Evolutionary conservation across 306 rosid species (phyloP).

Genomic region (Vigna radiata): DNA sequence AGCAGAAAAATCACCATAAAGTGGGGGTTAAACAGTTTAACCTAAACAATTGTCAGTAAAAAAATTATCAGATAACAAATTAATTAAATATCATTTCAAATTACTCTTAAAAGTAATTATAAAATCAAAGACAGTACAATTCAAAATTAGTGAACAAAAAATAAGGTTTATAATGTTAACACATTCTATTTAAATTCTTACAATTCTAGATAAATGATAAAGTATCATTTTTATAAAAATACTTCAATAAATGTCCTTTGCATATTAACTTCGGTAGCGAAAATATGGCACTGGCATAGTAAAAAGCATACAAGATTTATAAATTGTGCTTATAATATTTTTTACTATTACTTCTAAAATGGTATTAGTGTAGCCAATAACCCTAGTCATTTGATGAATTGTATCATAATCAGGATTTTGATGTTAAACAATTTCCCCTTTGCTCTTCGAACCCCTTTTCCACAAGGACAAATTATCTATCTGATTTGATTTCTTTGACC

Average conservation of each 20-base stretch:
- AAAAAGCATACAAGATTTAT: background rate
- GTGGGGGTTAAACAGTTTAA: too few relatives aligned
- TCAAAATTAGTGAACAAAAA: background rate
- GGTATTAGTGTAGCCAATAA: background rate
- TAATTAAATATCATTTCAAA: too few relatives aligned
- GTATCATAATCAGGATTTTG: background rate
- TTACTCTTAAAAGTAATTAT: too few relatives aligned
- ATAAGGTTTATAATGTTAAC: background rate
- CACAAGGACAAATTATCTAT: background rate
- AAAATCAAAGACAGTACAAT: background rate
- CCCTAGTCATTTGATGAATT: background rate
- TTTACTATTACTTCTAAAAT: background rate
- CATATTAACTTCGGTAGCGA: background rate
- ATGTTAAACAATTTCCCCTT: background rate
- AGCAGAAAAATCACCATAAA: too few relatives aligned
- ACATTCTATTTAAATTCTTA: background rate
- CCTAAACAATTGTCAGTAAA: background rate
- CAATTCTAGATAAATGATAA: background rate
- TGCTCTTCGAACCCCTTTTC: background rate
- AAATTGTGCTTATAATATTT: background rate
- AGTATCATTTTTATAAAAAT: background rate
- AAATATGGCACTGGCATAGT: background rate
- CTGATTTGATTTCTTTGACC: background rate
- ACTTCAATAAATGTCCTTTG: background rate
- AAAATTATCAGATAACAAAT: too few relatives aligned